These are phyloP conservation scores for Malus sylvestris DNA, from an alignment of 306 rosid genomes.

Conservation along the genomic window DNA sequence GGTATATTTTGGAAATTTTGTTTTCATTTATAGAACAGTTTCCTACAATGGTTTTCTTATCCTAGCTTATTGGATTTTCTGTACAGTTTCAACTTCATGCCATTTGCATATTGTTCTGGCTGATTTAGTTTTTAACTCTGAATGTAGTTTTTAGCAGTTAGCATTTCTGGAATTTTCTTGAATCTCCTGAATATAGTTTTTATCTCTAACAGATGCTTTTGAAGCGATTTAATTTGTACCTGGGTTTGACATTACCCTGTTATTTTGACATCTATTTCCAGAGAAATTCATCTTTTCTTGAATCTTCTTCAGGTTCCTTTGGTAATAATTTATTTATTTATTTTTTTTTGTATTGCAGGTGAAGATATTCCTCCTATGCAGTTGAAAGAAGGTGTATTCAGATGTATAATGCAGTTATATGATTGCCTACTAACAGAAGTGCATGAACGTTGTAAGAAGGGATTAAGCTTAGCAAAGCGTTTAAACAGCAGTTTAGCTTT, in stretches of 20 bases:
- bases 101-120: background rate
- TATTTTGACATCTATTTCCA: background rate
- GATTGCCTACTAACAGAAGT: conserved; percentile 98
- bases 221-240: background rate
- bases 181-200: background rate
- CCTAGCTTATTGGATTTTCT: background rate
- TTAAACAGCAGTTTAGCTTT: conserved; percentile 97
- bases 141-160: too few relatives aligned
- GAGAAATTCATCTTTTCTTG: background rate
- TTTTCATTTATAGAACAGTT: background rate
- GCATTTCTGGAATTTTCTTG: background rate
- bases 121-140: background rate
- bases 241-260: background rate
- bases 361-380: conserved; percentile 99
- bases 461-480: conserved; percentile 88
- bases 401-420: conserved; percentile 97
- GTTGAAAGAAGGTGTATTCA: conserved; percentile 90
- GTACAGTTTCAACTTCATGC: background rate
- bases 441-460: conserved; percentile 98
- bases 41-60: background rate
- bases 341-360: conserved; percentile 43
- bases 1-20: background rate
- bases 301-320: conserved; percentile 1
- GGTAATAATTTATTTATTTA: background rate
- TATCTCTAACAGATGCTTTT: background rate